Conservation (phyloP, 2,329 filamentous ascomycete species). For the Phaeosphaeriaceae sp. region DNA sequence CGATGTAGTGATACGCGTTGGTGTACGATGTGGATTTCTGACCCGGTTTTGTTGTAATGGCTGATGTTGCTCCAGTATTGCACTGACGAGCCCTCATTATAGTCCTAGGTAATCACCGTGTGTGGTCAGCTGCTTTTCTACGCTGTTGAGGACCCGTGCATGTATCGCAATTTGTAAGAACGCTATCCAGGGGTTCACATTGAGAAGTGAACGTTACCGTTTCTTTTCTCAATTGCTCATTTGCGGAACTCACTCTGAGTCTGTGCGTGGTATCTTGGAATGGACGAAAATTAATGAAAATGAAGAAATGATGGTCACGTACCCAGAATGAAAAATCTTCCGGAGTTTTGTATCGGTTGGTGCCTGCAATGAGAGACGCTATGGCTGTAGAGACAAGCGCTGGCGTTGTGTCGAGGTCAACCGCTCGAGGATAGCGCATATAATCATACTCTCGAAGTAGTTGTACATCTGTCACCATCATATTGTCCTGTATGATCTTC, state of each 20-base stretch:
- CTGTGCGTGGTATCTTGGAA: no score
- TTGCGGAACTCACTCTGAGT: no score
- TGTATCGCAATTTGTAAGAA: no score
- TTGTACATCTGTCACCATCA: not conserved
- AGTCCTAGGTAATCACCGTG: not conserved
- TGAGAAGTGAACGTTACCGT: no score
- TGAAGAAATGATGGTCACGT: not conserved
- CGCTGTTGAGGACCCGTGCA: no score
- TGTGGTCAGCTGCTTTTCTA: no score
- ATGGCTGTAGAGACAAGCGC: not conserved
- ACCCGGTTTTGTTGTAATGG: not conserved
- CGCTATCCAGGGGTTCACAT: no score
- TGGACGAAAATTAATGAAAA: no score
- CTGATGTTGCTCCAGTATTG: not conserved
- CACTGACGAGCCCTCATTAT: not conserved
- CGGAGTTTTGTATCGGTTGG: not conserved
- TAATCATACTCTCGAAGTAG: not conserved
- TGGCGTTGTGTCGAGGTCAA: not conserved
- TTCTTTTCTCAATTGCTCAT: no score
- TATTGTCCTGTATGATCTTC: not conserved
- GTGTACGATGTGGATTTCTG: not conserved
- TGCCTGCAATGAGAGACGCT: not conserved
- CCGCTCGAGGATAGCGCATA: not conserved
- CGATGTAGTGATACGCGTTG: not conserved
- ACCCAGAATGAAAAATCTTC: not conserved